Conservation (phyloP, 2,329 filamentous ascomycete species). For the Scleromitrula shiraiana region DNA sequence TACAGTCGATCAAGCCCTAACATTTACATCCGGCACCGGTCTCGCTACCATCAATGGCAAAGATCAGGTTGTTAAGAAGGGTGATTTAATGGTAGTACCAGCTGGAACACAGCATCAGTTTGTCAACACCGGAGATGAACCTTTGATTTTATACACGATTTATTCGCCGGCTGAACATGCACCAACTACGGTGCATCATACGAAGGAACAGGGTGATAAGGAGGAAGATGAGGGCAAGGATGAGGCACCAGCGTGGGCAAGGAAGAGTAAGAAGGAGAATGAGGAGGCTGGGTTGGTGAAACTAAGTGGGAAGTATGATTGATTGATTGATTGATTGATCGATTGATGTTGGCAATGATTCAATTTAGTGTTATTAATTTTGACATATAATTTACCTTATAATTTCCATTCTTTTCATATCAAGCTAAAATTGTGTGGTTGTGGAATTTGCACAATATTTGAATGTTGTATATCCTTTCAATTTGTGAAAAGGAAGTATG, state of each 20-base stretch:
- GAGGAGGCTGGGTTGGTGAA: slow-evolving; percentile 48
- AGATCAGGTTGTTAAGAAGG: slow-evolving; percentile 38
- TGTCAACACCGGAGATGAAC: slow-evolving; percentile 50
- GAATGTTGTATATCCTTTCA: no score
- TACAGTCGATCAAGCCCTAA: slow-evolving; percentile 55
- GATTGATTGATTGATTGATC: no score
- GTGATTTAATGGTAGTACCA: slow-evolving; percentile 46
- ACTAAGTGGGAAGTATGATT: slow-evolving; percentile 25
- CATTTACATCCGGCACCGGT: slow-evolving; percentile 52
- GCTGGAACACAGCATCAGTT: slow-evolving; percentile 61
- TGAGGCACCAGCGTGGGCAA: slow-evolving; percentile 51
- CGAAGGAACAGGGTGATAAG: slow-evolving; percentile 54
- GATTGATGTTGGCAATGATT: no score
- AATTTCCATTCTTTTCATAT: no score
- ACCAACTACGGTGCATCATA: slow-evolving; percentile 50
- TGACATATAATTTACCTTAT: no score
- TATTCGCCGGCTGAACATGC: slow-evolving; percentile 57
- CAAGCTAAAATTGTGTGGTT: no score
- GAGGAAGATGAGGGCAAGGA: slow-evolving; percentile 54
- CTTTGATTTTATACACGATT: slow-evolving; percentile 53
- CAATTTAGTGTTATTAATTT: no score
- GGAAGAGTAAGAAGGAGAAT: slow-evolving; percentile 49
- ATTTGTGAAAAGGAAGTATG: no score
- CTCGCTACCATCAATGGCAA: slow-evolving; percentile 51
- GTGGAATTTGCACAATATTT: no score